Evolutionary conservation across 1,284 basidiomycete species (phyloP).

Genomic region (Pyrrhoderma lamaoense): DNA sequence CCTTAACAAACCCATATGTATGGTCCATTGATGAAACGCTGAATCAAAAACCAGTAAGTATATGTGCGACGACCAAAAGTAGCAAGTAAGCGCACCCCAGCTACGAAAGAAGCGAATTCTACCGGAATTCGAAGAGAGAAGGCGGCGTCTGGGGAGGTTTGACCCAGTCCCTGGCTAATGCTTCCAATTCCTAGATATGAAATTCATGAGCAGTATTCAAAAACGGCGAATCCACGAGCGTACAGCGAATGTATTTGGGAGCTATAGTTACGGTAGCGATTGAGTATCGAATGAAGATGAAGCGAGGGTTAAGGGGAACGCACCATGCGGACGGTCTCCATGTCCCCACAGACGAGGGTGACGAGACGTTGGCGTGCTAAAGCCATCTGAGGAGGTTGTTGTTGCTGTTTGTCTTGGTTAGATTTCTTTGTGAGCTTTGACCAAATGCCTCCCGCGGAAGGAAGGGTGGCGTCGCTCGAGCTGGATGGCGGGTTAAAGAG

Average conservation of each 20-base stretch:
- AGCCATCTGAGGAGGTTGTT: constrained; percentile 40
- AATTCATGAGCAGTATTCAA: constrained; percentile 6
- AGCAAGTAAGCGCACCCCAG: constrained; percentile 40
- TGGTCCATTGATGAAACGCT: constrained; percentile 69
- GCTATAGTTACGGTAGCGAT: constrained; percentile 29
- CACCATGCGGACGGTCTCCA: constrained; percentile 76
- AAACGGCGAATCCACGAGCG: constrained; percentile 21
- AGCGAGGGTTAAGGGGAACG: constrained; percentile 17
- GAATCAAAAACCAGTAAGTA: constrained; percentile 5
- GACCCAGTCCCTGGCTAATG: constrained; percentile 71
- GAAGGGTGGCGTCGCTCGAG: constrained; percentile 51
- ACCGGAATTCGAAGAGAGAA: constrained; percentile 71
- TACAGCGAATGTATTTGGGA: constrained; percentile 57
- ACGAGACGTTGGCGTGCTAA: constrained; percentile 63
- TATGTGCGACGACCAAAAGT: constrained; percentile 17
- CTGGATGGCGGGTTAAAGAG: constrained; percentile 36
- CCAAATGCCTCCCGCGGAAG: constrained; percentile 50
- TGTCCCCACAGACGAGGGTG: constrained; percentile 72
- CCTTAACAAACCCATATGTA: constrained; percentile 61
- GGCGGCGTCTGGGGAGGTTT: constrained; percentile 70
- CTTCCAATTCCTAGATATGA: constrained; percentile 58
- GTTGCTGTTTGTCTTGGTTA: constrained; percentile 33
- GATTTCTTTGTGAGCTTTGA: constrained; percentile 19
- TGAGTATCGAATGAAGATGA: not conserved
- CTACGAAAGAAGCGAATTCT: constrained; percentile 75